phyloP scores from a whole-genome alignment of 1,139 yeast genomes.

The Taphrina pruni region DNA sequence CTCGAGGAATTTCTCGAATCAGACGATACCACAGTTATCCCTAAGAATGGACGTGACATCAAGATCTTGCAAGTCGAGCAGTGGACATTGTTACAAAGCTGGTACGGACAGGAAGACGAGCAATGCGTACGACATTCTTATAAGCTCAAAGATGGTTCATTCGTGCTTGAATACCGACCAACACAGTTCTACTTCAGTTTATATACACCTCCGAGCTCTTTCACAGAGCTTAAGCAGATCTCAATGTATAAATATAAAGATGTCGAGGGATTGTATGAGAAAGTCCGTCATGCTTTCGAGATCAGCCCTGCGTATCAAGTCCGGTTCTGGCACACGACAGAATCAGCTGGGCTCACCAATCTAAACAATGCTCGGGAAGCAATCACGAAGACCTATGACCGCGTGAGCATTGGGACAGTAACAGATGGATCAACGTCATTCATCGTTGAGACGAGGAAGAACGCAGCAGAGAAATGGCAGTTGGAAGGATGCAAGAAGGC shows the following conservation, averaged over 20 bases:
- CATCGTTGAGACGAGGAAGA: slow-evolving; percentile 30
- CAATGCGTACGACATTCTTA: slow-evolving; percentile 32
- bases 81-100: slow-evolving; percentile 26
- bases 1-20: slow-evolving; percentile 10
- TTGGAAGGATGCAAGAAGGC: slow-evolving; percentile 31
- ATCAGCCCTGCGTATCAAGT: slow-evolving; percentile 17
- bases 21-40: slow-evolving; percentile 10
- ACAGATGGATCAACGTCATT: slow-evolving; percentile 34
- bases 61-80: slow-evolving; percentile 18
- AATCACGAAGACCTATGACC: slow-evolving; percentile 25
- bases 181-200: slow-evolving; percentile 34
- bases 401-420: slow-evolving; percentile 29
- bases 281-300: slow-evolving; percentile 31
- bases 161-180: slow-evolving; percentile 24
- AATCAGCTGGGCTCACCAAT: slow-evolving; percentile 32
- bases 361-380: slow-evolving; percentile 31
- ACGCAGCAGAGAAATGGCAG: slow-evolving; percentile 32
- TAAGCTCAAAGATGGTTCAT: slow-evolving; percentile 7
- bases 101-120: slow-evolving; percentile 31
- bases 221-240: slow-evolving; percentile 27
- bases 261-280: slow-evolving; percentile 38
- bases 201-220: slow-evolving; percentile 36
- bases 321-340: slow-evolving; percentile 36
- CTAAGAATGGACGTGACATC: slow-evolving; percentile 17
- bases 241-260: slow-evolving; percentile 36